Evolutionary conservation across 2,329 filamentous ascomycete genomes (phyloP), one percentile per base, ranked within the genome.

Genomic region (Leptographium flavum): DNA sequence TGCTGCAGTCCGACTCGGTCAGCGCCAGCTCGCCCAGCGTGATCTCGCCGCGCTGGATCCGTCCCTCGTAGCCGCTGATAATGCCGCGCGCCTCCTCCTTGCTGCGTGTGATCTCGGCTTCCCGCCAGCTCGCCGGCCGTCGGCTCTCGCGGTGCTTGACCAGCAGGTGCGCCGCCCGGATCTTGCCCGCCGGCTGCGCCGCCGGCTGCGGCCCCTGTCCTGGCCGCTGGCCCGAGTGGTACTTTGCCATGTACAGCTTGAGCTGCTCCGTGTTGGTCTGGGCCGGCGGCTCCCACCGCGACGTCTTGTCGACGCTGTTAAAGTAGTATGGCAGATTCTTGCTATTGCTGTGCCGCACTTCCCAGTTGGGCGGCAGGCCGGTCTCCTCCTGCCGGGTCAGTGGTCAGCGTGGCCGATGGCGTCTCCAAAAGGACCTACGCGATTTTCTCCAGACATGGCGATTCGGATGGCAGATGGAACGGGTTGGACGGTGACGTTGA

Each of bases 261-360:
- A 98, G 77, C 66, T 83, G 87, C 56, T 95, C 87, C 47, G 84
- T 84, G 66, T 98, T 86, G 55, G 88, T 92, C 52, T 81, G 85
- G 38, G 76, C 63, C 9, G 92, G 92, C 3, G 92, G 90, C 61
- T 96, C 92, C 92, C 92, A 98, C 66, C 86, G 79, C 51, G 92
- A 96, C 60, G 87, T 79, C 63, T 88, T 90, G 52, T 87, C 85
- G 54, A 67, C 68, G 39, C 82, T 70, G 66, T 95, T 93, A 81
- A 95, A 96, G 71, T 96, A 98, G 73, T 98, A 98, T 32, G 92
- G 92, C 31, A 96, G 82, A 67, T 94, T 94, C 71, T 95, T 96
- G 65, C 87, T 94, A 71, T 95, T 94, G 64, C 87, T 94, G 69
- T 93, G 87, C 63, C 92, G 87, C 60, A 98, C 87, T 69, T 96